These are phyloP conservation scores for Tricholoma bakamatsutake DNA, from an alignment of 768 basidiomycete genomes.

Conservation along the genomic window DNA sequence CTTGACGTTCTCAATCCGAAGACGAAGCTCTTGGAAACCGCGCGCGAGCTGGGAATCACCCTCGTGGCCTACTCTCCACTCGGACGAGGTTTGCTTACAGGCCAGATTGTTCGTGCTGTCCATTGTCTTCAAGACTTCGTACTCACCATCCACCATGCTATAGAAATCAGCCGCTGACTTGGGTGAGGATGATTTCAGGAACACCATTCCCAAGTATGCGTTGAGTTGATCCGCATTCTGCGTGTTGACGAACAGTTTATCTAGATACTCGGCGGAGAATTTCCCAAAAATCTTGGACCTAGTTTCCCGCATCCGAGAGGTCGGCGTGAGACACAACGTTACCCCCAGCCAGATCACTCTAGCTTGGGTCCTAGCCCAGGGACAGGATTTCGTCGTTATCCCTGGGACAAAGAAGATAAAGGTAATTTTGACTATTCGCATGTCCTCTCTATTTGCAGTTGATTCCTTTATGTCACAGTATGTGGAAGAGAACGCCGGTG, in stretches of 20 bases:
- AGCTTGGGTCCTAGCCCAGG: conserved; percentile 41
- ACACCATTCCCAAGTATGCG: too few species aligned
- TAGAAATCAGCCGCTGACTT: too few species aligned
- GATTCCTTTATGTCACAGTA: conserved; percentile 19
- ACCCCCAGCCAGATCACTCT: conserved; percentile 37
- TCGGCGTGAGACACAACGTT: conserved; percentile 28
- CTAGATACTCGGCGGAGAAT: conserved; percentile 28
- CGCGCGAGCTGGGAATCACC: conserved; percentile 38
- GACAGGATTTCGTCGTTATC: conserved; percentile 34
- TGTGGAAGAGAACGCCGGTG: conserved; percentile 33
- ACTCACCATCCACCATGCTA: too few species aligned
- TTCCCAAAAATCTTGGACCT: conserved; percentile 34
- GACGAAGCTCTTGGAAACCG: conserved; percentile 31
- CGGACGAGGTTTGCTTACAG: too few species aligned
- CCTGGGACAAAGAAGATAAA: conserved; percentile 36
- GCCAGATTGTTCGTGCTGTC: too few species aligned
- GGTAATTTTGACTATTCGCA: conserved; percentile 11
- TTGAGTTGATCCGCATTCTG: neutral
- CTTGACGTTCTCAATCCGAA: conserved; percentile 37
- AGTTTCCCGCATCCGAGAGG: conserved; percentile 25
- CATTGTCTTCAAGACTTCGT: too few species aligned
- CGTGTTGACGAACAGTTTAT: neutral
- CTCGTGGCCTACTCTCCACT: conserved; percentile 32
- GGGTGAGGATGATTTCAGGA: too few species aligned
- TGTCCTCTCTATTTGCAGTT: neutral